These are phyloP conservation scores for Kwoniella newhampshirensis DNA, from an alignment of 768 basidiomycete species.

Conservation along the genomic window DNA sequence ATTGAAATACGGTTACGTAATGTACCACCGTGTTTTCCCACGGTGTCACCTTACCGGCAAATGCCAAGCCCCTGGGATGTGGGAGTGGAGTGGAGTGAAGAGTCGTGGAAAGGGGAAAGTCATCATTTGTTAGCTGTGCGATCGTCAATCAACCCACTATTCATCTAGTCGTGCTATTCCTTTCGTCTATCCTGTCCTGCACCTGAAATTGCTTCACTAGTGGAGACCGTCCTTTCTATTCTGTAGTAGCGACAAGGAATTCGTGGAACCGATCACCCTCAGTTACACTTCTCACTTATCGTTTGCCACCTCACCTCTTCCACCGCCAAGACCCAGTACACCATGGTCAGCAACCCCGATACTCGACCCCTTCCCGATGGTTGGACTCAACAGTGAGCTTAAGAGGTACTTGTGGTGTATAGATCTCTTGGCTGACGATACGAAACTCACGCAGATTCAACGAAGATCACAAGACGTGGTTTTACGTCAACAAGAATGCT, in stretches of 20 bases:
- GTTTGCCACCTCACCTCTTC: conserved; percentile 6
- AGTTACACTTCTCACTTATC: not conserved
- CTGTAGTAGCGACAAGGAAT: too few relatives aligned
- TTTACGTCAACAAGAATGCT: conserved; percentile 46
- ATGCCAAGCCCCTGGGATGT: not conserved
- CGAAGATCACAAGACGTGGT: conserved; percentile 46
- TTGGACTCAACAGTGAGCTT: conserved; percentile 44
- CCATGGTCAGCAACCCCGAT: conserved; percentile 43
- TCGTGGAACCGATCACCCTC: too few relatives aligned
- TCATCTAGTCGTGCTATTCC: not conserved
- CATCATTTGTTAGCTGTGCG: too few relatives aligned
- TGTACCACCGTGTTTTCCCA: too few relatives aligned
- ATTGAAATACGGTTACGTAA: too few relatives aligned
- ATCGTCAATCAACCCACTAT: not conserved
- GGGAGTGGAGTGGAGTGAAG: not conserved
- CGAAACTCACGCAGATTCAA: conserved; percentile 31
- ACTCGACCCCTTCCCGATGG: conserved; percentile 42
- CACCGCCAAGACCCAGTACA: conserved; percentile 19
- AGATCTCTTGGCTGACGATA: not conserved
- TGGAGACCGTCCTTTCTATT: too few relatives aligned
- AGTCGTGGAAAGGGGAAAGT: not conserved
- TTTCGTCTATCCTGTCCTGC: not conserved
- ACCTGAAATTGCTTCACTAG: too few relatives aligned
- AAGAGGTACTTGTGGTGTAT: not conserved
- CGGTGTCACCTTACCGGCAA: too few relatives aligned